Evolutionary conservation across 176 grass and related monocot genomes (phyloP), one percentile per base, ranked within the genome.

Genomic region (Triticum monococcum): DNA sequence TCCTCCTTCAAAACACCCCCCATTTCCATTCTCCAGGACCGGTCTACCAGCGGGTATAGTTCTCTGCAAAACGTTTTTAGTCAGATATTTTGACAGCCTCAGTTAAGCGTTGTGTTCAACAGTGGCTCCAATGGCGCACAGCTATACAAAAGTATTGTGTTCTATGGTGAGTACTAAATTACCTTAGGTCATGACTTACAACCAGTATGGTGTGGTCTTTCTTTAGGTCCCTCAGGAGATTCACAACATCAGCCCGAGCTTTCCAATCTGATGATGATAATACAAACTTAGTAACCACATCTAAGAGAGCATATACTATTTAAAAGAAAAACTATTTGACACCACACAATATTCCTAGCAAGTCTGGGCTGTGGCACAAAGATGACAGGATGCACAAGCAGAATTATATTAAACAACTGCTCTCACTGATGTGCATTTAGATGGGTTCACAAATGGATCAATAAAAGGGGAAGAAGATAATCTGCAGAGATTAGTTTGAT

Each of bases 131-230:
- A 10, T 3, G 38, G 38, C 8, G 38, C 38, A 41, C 38, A 10
- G 2, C 9, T 3, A 41, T 41, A 41, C 38, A 41, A 41, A 41
- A 41, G 2, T 3, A 10, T 41, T 41, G 38, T 41, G 38, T 7
- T 61, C 40, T 54, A 54, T 5, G 33, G 22, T 32, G 13, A 78
- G 16, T 77, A 63, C 8, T 79, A 68, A 85, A 59, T 88, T 94
- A 96, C 96, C 86, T 96, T 83, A 98, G 82, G 83, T 98, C 96
- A 84, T 98, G 91, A 75, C 93, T 98, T 65, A 98, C 91, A 45
- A 94, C 92, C 45, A 98, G 72, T 92, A 98, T 88, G 1, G 87
- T 96, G 68, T 85, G 83, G 50, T 96, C 70, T 56, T 91, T 94
- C 86, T 96, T 95, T 43, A 98, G 75, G 50, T 89, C 89, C 50